Conservation (phyloP, 208 protist species). For the Lotmaria passim region DNA sequence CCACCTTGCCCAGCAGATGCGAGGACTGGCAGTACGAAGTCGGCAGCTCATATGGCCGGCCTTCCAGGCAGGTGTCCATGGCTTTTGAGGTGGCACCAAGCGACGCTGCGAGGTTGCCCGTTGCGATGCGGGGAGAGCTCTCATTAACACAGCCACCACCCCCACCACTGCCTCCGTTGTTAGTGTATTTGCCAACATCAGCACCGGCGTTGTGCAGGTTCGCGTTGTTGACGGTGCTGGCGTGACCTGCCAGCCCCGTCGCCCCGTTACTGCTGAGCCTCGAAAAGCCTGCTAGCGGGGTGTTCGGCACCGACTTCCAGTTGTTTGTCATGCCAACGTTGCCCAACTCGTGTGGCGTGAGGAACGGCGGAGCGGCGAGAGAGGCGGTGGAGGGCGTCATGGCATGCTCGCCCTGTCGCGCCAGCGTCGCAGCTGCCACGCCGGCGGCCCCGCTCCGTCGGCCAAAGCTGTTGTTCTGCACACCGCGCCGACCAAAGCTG, state of each 20-base stretch:
- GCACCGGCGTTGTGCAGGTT: background rate
- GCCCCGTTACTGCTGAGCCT: background rate
- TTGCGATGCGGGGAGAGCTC: background rate
- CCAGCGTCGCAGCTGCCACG: background rate
- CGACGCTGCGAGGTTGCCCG: conserved; percentile 2
- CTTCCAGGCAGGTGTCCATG: background rate
- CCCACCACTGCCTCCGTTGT: background rate
- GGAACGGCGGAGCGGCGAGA: conserved; percentile 15
- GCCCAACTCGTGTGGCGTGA: conserved; percentile 19
- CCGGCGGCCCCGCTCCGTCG: conserved; percentile 13
- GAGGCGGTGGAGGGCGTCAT: background rate
- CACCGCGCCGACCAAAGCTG: conserved; percentile 32
- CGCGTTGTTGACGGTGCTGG: conserved; percentile 2
- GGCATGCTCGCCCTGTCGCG: conserved; percentile 16
- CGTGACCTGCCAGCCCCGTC: no score
- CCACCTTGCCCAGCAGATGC: background rate
- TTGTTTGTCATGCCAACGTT: conserved; percentile 9
- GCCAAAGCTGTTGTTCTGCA: conserved; percentile 30
- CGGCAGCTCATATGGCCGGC: background rate
- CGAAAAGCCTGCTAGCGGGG: conserved; percentile 16
- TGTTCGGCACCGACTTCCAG: conserved; percentile 7
- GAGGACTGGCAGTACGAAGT: background rate
- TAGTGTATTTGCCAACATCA: background rate
- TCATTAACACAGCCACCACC: background rate
- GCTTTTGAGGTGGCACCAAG: background rate